phyloP scores from a whole-genome alignment of 2,329 filamentous ascomycete species.

The Ceratocystis destructans region DNA sequence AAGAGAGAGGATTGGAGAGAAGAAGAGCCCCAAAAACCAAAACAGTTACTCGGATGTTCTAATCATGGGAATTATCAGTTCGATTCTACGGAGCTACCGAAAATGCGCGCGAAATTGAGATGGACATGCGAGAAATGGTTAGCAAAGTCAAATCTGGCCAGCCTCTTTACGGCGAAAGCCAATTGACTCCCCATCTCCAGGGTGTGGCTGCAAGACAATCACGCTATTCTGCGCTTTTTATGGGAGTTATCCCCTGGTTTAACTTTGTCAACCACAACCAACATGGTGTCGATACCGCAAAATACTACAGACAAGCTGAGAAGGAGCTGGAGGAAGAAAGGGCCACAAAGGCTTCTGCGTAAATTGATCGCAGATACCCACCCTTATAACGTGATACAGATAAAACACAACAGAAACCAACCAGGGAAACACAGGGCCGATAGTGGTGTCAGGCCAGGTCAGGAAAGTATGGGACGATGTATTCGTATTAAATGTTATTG shows the following conservation, averaged over 20 bases:
- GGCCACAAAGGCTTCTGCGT: slow-evolving; percentile 16
- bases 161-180: slow-evolving; percentile 72
- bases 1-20: not conserved
- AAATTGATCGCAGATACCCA: not conserved
- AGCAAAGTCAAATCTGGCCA: slow-evolving; percentile 85
- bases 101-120: slow-evolving; percentile 78
- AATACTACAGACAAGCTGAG: slow-evolving; percentile 95
- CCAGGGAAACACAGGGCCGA: not conserved
- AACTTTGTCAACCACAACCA: slow-evolving; percentile 95
- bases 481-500: not conserved
- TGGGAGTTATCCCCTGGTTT: slow-evolving; percentile 84
- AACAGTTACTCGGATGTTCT: not conserved
- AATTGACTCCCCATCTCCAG: slow-evolving; percentile 76
- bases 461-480: not conserved
- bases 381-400: slow-evolving; percentile 1
- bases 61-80: slow-evolving; percentile 38
- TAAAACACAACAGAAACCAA: slow-evolving; percentile 8
- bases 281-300: slow-evolving; percentile 95
- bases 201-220: slow-evolving; percentile 87
- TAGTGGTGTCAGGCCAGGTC: not conserved
- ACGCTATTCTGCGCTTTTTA: slow-evolving; percentile 72
- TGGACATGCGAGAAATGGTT: slow-evolving; percentile 99
- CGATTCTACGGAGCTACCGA: slow-evolving; percentile 93
- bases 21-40: not conserved
- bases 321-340: slow-evolving; percentile 73